Conservation (phyloP, 1,284 basidiomycete species). For the Xanthoconium separans region DNA sequence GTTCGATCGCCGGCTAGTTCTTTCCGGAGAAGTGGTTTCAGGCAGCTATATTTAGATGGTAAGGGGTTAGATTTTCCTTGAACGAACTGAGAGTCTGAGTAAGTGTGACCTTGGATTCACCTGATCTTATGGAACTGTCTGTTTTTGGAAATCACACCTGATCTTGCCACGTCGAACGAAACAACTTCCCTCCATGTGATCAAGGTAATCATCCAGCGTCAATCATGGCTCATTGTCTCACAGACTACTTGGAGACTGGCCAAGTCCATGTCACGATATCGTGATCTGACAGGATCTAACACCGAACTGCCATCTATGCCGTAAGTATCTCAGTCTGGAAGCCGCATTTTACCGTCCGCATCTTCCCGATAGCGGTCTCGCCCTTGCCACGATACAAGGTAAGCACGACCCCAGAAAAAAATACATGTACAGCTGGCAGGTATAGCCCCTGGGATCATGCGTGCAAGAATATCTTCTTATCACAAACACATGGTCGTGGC, state of each 20-base stretch:
- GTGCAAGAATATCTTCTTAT: slow-evolving; percentile 29
- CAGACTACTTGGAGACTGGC: not conserved
- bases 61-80: no score
- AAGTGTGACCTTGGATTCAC: not conserved
- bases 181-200: not conserved
- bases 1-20: not conserved
- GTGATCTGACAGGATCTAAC: not conserved
- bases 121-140: not conserved
- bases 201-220: not conserved
- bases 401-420: not conserved
- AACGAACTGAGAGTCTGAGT: no score
- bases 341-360: not conserved
- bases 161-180: not conserved
- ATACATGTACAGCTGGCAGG: not conserved
- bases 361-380: not conserved
- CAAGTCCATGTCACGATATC: not conserved
- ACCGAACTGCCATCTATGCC: no score
- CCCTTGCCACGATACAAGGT: not conserved
- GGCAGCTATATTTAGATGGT: not conserved
- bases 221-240: not conserved
- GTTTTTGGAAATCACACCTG: not conserved
- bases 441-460: not conserved
- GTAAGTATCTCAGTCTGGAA: not conserved
- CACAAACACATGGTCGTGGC: slow-evolving; percentile 9
- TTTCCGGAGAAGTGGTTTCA: not conserved